These are phyloP conservation scores for Setomelanomma holmii DNA, from an alignment of 2,329 filamentous ascomycete genomes.

Conservation along the genomic window DNA sequence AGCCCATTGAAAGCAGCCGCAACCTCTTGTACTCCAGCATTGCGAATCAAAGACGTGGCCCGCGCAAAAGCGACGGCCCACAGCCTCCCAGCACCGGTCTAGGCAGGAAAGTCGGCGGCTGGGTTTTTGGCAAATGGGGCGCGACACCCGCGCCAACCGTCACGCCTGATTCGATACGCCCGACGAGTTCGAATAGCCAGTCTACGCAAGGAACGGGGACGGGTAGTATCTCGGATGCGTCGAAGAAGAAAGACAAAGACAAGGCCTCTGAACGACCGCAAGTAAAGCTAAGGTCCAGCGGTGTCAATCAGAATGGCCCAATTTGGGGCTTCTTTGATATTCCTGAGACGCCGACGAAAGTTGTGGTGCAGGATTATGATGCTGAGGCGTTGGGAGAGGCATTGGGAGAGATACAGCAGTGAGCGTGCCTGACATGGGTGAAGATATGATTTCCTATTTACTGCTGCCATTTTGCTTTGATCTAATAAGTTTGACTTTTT, in stretches of 20 bases:
- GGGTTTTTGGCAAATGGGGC: slow-evolving; percentile 71
- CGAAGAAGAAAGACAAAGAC: slow-evolving; percentile 20
- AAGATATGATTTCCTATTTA: too few relatives aligned
- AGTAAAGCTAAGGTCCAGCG: slow-evolving; percentile 35
- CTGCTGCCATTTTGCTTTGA: neutral
- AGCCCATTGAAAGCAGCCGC: slow-evolving; percentile 62
- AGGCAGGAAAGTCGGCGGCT: slow-evolving; percentile 66
- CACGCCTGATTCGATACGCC: slow-evolving; percentile 17
- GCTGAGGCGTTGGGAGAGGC: slow-evolving; percentile 48
- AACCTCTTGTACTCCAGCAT: slow-evolving; percentile 52
- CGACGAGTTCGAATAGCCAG: slow-evolving; percentile 25
- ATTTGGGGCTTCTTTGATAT: slow-evolving; percentile 50
- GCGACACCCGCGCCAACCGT: slow-evolving; percentile 55
- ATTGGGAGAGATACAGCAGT: slow-evolving; percentile 28
- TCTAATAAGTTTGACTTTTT: neutral
- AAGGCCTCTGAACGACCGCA: neutral
- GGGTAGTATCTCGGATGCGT: slow-evolving; percentile 1
- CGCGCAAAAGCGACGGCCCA: slow-evolving; percentile 23
- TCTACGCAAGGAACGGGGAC: slow-evolving; percentile 19
- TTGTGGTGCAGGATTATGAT: slow-evolving; percentile 47
- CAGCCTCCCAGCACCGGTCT: slow-evolving; percentile 24
- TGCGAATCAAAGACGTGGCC: slow-evolving; percentile 33
- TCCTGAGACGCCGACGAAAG: slow-evolving; percentile 40
- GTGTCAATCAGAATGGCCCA: slow-evolving; percentile 49
- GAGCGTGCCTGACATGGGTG: too few relatives aligned